Evolutionary conservation across 176 grass and related monocot species (phyloP).

Genomic region (Zizania latifolia): DNA sequence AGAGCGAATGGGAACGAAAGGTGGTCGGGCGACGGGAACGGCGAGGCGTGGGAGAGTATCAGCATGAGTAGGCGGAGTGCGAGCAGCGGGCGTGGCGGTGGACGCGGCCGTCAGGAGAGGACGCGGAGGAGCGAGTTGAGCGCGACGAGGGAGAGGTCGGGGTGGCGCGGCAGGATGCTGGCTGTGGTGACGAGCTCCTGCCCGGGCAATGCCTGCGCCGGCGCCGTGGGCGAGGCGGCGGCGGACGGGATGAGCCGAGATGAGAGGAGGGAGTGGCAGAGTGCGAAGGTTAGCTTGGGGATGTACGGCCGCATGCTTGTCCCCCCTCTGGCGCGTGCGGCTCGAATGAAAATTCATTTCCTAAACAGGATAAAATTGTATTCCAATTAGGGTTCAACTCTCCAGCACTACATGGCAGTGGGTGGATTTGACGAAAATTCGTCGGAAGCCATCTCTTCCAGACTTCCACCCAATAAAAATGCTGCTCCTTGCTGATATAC

Average conservation of each 20-base stretch:
- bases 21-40: conserved; percentile 63
- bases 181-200: conserved; percentile 51
- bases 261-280: conserved; percentile 48
- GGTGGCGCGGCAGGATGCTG: conserved; percentile 31
- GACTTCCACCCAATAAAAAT: too few relatives aligned
- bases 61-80: conserved; percentile 41
- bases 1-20: conserved; percentile 78
- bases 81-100: conserved; percentile 41
- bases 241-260: conserved; percentile 37
- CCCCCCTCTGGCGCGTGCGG: background rate
- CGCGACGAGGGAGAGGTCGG: conserved; percentile 48
- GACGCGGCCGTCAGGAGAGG: conserved; percentile 40
- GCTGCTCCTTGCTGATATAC: too few relatives aligned
- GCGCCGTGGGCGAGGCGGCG: background rate
- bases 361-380: too few relatives aligned
- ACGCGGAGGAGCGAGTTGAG: conserved; percentile 53
- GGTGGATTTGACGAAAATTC: too few relatives aligned
- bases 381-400: too few relatives aligned
- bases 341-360: too few relatives aligned
- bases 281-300: conserved; percentile 37
- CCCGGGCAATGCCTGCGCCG: conserved; percentile 33
- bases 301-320: conserved; percentile 39
- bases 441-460: too few relatives aligned
- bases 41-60: conserved; percentile 45
- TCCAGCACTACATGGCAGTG: too few relatives aligned